Conservation (phyloP, 1,284 basidiomycete genomes). For the Malassezia globosa region DNA sequence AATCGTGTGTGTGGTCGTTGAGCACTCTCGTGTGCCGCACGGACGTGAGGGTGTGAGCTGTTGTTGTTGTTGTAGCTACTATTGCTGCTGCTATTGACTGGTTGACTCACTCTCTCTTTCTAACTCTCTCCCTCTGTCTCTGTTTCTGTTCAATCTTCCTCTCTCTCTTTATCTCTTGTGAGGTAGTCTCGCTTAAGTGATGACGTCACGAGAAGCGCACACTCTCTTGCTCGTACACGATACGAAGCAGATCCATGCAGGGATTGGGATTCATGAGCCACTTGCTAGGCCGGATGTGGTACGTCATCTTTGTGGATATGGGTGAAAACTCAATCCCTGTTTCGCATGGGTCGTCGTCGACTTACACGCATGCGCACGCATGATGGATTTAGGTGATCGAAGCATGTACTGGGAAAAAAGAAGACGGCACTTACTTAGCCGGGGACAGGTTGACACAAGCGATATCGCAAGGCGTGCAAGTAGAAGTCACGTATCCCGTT, state of each 20-base stretch:
- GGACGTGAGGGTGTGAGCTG: background rate
- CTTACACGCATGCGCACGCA: no score
- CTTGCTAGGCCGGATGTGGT: slow-evolving; percentile 9
- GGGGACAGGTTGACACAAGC: slow-evolving; percentile 3
- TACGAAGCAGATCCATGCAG: slow-evolving; percentile 9
- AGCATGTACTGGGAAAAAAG: slow-evolving; percentile 1
- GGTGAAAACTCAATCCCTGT: no score
- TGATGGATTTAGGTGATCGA: background rate
- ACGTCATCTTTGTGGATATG: background rate
- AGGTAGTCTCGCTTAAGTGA: background rate
- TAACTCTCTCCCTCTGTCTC: no score
- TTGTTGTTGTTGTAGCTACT: background rate
- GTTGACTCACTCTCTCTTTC: no score
- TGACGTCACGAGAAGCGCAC: slow-evolving; percentile 14
- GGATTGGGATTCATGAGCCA: slow-evolving; percentile 15
- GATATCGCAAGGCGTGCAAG: slow-evolving; percentile 50
- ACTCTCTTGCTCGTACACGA: slow-evolving; percentile 16
- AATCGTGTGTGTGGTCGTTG: background rate
- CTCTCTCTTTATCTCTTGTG: no score
- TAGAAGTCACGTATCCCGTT: slow-evolving; percentile 74
- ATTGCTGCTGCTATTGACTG: background rate
- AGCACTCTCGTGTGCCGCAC: background rate
- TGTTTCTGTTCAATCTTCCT: no score
- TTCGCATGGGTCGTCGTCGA: no score
- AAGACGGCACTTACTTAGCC: slow-evolving; percentile 5